Evolutionary conservation across 129 eudicot genomes (phyloP).

Genomic region (Tagetes erecta): DNA sequence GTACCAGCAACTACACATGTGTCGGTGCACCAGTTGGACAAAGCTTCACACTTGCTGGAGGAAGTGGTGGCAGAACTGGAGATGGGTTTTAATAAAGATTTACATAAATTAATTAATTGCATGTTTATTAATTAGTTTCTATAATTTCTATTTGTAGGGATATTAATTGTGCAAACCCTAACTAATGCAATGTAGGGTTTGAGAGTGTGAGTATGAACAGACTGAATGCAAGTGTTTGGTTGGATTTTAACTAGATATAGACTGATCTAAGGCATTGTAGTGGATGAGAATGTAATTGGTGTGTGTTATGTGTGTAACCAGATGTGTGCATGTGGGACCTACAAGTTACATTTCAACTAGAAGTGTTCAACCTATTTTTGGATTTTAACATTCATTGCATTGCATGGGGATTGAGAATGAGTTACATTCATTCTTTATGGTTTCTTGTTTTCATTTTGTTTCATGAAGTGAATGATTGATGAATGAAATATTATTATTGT

Average conservation of each 20-base stretch:
- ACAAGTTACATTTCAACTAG: slow-evolving; percentile 53
- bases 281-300: slow-evolving; percentile 34
- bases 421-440: slow-evolving; percentile 14
- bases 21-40: slow-evolving; percentile 82
- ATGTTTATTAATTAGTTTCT: too few relatives aligned
- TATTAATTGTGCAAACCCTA: slow-evolving; percentile 22
- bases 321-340: slow-evolving; percentile 53
- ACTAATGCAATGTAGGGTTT: slow-evolving; percentile 16
- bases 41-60: slow-evolving; percentile 36
- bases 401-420: slow-evolving; percentile 43
- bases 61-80: slow-evolving; percentile 47
- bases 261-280: slow-evolving; percentile 21
- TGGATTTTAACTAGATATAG: slow-evolving; percentile 40
- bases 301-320: slow-evolving; percentile 42
- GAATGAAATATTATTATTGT: background rate
- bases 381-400: slow-evolving; percentile 27
- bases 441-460: background rate
- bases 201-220: slow-evolving; percentile 29
- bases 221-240: slow-evolving; percentile 23
- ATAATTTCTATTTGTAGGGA: slow-evolving; percentile 30
- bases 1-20: slow-evolving; percentile 63
- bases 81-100: slow-evolving; percentile 34
- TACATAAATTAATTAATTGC: background rate
- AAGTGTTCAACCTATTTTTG: slow-evolving; percentile 42
- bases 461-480: slow-evolving; percentile 1